A percentile compares a stretch with the other conserved stretches of the same genome.
Conservation (phyloP, 2,329 filamentous ascomycete species). For the Pseudogymnoascus sp. region DNA sequence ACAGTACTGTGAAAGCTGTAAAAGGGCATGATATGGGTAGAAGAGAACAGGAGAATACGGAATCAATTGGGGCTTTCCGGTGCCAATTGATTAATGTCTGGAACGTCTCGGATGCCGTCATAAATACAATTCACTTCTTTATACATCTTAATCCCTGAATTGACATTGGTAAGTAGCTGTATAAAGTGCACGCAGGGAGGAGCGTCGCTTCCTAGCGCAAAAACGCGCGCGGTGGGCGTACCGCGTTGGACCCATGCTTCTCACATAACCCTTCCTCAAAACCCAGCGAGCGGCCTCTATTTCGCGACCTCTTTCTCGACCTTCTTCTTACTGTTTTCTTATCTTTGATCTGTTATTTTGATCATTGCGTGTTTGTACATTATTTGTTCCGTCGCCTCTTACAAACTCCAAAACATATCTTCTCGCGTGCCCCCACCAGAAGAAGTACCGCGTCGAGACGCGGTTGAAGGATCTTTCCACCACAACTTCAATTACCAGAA, state of each 20-base stretch:
- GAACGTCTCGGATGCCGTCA: background rate
- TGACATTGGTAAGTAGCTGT: slow-evolving; percentile 1
- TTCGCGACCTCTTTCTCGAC: background rate
- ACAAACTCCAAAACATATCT: slow-evolving; percentile 3
- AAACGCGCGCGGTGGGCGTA: slow-evolving; percentile 8
- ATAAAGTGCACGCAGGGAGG: slow-evolving; percentile 6
- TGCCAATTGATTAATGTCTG: background rate
- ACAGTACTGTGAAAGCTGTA: background rate
- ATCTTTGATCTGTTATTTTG: background rate
- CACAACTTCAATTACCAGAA: background rate
- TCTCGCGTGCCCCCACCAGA: slow-evolving; percentile 3
- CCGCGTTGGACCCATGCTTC: slow-evolving; percentile 9
- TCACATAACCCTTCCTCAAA: slow-evolving; percentile 6
- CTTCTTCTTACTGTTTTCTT: background rate
- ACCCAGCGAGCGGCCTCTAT: slow-evolving; percentile 5
- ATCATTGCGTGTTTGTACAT: background rate
- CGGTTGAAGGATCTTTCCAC: slow-evolving; percentile 4
- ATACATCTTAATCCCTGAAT: background rate
- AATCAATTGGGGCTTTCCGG: background rate
- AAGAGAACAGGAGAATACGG: background rate
- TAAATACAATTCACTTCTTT: slow-evolving; percentile 1
- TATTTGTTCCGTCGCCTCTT: background rate
- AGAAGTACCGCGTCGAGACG: slow-evolving; percentile 5
- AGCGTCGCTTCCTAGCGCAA: slow-evolving; percentile 9
- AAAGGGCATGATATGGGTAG: background rate